Conservation (phyloP, 768 basidiomycete species). For the Tricholomella constricta region DNA sequence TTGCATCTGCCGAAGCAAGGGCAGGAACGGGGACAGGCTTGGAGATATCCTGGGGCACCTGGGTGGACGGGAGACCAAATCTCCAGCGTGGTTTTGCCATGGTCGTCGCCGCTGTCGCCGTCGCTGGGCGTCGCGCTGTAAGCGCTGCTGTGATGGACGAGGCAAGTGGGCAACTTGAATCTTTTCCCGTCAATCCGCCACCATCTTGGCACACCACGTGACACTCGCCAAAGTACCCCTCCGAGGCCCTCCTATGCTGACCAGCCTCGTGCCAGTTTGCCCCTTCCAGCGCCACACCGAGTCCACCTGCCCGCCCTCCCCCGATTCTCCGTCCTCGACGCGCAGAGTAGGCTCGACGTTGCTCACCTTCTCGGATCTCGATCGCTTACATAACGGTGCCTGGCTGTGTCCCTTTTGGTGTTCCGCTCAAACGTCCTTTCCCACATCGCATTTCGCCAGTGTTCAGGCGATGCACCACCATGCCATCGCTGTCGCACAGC, state of each 20-base stretch:
- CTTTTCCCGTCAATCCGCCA: constrained; percentile 14
- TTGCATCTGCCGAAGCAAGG: constrained; percentile 65
- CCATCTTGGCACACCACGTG: constrained; percentile 15
- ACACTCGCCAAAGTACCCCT: neutral
- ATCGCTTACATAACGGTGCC: constrained; percentile 19
- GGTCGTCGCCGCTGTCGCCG: constrained; percentile 11
- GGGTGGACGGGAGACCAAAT: constrained; percentile 16
- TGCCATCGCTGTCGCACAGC: too few species aligned
- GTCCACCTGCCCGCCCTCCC: neutral
- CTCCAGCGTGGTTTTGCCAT: constrained; percentile 14
- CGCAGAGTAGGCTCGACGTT: neutral
- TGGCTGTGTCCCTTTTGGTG: constrained; percentile 5
- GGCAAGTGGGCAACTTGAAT: constrained; percentile 9
- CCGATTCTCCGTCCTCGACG: neutral
- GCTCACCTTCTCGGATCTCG: constrained; percentile 12
- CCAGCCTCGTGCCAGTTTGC: neutral
- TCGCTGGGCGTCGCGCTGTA: constrained; percentile 10
- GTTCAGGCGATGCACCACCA: neutral
- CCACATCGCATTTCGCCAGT: neutral
- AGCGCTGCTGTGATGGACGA: neutral
- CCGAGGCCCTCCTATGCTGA: neutral
- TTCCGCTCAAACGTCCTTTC: neutral
- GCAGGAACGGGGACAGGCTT: constrained; percentile 37
- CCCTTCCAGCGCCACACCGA: constrained; percentile 5
- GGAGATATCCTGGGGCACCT: constrained; percentile 22